Conservation (phyloP, 1,284 basidiomycete genomes). For the Pterulicium gracile region DNA sequence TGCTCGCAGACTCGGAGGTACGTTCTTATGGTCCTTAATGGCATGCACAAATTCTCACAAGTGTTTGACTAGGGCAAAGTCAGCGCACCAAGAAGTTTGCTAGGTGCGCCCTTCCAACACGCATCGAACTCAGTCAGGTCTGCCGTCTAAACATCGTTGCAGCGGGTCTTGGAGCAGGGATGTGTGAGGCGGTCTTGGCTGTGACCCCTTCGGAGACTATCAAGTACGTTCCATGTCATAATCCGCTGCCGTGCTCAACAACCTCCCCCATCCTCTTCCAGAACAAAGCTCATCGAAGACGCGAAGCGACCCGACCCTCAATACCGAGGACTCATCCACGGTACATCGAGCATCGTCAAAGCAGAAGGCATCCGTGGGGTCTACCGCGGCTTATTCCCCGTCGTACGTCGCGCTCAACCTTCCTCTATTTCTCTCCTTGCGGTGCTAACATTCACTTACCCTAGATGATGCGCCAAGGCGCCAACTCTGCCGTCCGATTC, state of each 20-base stretch:
- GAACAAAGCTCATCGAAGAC: conserved; percentile 98
- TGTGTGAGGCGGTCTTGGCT: conserved; percentile 90
- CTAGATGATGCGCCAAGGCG: conserved; percentile 98
- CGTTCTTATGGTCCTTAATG: conserved; percentile 12
- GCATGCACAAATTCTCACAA: too few relatives aligned
- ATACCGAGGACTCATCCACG: conserved; percentile 85
- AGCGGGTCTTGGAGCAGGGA: conserved; percentile 92
- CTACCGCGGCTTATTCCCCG: conserved; percentile 90
- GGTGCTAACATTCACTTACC: too few relatives aligned
- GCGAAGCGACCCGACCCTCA: conserved; percentile 76
- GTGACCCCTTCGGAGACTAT: conserved; percentile 98
- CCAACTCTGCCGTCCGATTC: conserved; percentile 95
- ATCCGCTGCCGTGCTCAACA: conserved; percentile 2
- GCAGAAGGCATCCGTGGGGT: conserved; percentile 80
- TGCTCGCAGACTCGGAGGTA: conserved; percentile 78
- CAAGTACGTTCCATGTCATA: conserved; percentile 51
- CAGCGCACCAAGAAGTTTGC: conserved; percentile 71
- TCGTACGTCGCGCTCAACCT: conserved; percentile 42
- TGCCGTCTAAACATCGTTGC: conserved; percentile 9
- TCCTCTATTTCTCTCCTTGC: conserved; percentile 1
- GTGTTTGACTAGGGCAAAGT: conserved; percentile 66
- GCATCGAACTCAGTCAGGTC: background rate
- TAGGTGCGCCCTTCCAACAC: conserved; percentile 52
- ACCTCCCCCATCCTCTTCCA: conserved; percentile 20
- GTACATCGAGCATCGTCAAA: conserved; percentile 71